Conservation (phyloP, 176 grass and related monocot species). For the Aegilops speltoides region DNA sequence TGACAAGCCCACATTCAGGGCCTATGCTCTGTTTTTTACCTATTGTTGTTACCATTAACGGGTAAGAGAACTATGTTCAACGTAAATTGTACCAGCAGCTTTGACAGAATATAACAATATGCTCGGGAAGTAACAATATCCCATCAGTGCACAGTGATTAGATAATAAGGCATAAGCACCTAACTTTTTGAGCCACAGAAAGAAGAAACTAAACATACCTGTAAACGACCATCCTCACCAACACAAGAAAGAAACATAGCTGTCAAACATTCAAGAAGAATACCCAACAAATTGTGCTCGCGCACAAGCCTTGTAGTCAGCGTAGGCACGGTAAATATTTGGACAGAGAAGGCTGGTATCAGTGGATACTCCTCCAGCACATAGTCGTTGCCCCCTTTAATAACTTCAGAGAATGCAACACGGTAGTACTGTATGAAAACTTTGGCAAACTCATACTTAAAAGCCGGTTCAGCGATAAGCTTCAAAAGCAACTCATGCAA, state of each 20-base stretch:
- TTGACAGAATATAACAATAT: background rate
- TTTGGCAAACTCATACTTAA: slow-evolving; percentile 91
- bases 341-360: slow-evolving; percentile 73
- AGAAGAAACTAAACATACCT: slow-evolving; percentile 47
- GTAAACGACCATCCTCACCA: slow-evolving; percentile 62
- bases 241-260: slow-evolving; percentile 72
- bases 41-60: background rate
- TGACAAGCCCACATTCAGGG: slow-evolving; percentile 5
- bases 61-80: background rate
- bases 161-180: background rate
- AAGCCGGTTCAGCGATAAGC: slow-evolving; percentile 78
- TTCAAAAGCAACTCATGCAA: slow-evolving; percentile 91
- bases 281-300: slow-evolving; percentile 75
- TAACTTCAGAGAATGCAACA: slow-evolving; percentile 56
- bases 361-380: slow-evolving; percentile 57
- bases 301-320: slow-evolving; percentile 73
- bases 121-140: background rate
- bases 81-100: background rate
- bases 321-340: slow-evolving; percentile 92
- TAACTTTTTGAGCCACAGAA: background rate
- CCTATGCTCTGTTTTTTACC: background rate
- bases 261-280: slow-evolving; percentile 68
- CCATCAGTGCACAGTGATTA: background rate
- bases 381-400: slow-evolving; percentile 44
- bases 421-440: slow-evolving; percentile 77